These are phyloP conservation scores for Globisporangium perplexum DNA, from an alignment of 352 stramenopile species.

Conservation along the genomic window DNA sequence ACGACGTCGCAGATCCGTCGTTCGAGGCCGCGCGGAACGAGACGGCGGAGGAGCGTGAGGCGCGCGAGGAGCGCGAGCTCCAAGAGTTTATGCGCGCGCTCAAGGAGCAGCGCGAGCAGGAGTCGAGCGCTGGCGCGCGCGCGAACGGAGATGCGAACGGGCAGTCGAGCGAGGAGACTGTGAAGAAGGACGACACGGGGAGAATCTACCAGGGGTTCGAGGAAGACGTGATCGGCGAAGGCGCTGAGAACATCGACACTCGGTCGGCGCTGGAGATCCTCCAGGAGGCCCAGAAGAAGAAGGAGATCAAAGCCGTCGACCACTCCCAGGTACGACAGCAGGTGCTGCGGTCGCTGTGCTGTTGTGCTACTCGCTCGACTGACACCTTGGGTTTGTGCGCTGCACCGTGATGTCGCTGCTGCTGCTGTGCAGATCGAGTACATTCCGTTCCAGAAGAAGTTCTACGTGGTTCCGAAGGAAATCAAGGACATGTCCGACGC, in stretches of 20 bases:
- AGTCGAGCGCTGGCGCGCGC: slow-evolving; percentile 18
- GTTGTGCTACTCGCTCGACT: not conserved
- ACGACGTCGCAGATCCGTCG: not conserved
- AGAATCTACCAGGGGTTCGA: slow-evolving; percentile 82
- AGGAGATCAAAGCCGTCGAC: slow-evolving; percentile 95
- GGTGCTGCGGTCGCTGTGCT: not conserved
- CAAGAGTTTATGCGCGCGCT: slow-evolving; percentile 85
- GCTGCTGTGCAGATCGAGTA: slow-evolving; percentile 86
- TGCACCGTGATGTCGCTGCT: slow-evolving; percentile 1
- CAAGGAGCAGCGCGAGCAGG: slow-evolving; percentile 62
- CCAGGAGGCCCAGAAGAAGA: slow-evolving; percentile 89
- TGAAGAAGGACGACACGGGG: slow-evolving; percentile 63
- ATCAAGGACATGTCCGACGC: slow-evolving; percentile 89
- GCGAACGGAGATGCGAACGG: slow-evolving; percentile 10
- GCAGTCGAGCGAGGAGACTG: not conserved
- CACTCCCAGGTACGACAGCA: slow-evolving; percentile 68
- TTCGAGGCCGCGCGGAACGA: slow-evolving; percentile 27
- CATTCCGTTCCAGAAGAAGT: slow-evolving; percentile 97
- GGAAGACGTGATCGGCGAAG: slow-evolving; percentile 83
- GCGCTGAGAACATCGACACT: slow-evolving; percentile 64
- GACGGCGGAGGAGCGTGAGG: slow-evolving; percentile 61
- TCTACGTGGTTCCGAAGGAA: slow-evolving; percentile 96
- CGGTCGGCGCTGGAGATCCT: slow-evolving; percentile 88
- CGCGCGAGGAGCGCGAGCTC: slow-evolving; percentile 71
- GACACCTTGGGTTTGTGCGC: not conserved